Evolutionary conservation across 2,329 filamentous ascomycete species (phyloP).

Genomic region (Alternaria sp.): DNA sequence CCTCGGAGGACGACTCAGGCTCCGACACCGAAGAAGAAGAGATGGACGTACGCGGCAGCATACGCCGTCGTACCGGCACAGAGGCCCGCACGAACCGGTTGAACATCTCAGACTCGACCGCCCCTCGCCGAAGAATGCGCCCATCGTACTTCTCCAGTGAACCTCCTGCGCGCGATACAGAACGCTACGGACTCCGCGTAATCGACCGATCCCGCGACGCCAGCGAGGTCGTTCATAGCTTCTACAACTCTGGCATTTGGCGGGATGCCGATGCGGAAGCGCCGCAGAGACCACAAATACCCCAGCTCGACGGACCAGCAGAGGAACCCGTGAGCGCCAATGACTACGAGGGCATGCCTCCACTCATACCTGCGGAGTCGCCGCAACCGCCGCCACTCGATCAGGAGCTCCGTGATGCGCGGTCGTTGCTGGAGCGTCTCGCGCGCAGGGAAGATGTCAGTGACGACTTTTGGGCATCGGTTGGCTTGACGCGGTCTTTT

Average conservation of each 20-base stretch:
- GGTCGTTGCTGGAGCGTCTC: constrained; percentile 73
- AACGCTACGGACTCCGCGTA: constrained; percentile 37
- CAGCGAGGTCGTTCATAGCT: constrained; percentile 37
- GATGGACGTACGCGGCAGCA: constrained; percentile 25
- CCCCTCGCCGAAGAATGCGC: constrained; percentile 21
- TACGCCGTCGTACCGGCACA: constrained; percentile 24
- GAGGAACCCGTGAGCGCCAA: constrained; percentile 25
- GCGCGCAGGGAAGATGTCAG: constrained; percentile 76
- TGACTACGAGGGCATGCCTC: constrained; percentile 25
- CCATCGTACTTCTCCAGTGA: constrained; percentile 30
- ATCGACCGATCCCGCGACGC: constrained; percentile 37
- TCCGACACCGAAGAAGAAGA: constrained; percentile 63
- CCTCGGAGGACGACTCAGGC: constrained; percentile 49
- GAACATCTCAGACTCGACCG: constrained; percentile 10
- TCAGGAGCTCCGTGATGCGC: constrained; percentile 67
- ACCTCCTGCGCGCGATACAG: constrained; percentile 36
- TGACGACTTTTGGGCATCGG: constrained; percentile 76
- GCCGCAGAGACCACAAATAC: constrained; percentile 10
- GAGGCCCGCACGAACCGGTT: constrained; percentile 24
- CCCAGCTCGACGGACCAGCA: constrained; percentile 24
- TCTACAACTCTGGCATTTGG: constrained; percentile 24
- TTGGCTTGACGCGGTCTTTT: constrained; percentile 49
- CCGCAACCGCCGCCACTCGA: constrained; percentile 31
- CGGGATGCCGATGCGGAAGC: constrained; percentile 7
- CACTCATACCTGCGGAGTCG: constrained; percentile 11